phyloP scores from a whole-genome alignment of 345 rosid genomes.

The Zanthoxylum bungeanum region DNA sequence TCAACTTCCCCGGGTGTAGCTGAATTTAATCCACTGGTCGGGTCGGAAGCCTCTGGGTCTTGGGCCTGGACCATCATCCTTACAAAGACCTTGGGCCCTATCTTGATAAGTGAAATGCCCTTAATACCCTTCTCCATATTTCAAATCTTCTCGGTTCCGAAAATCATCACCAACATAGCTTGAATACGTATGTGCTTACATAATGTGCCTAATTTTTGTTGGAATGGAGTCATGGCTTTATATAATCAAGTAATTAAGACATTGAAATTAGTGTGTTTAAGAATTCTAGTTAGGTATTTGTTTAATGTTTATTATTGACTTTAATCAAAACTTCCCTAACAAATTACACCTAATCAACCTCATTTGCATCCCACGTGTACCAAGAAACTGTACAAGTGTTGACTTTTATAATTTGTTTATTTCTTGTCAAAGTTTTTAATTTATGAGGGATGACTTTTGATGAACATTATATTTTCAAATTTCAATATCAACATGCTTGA shows the following conservation, averaged over 20 bases:
- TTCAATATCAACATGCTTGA: background rate
- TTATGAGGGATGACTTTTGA: constrained; percentile 8
- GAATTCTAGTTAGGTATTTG: constrained; percentile 21
- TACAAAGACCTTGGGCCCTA: too few species aligned
- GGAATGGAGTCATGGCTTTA: constrained; percentile 24
- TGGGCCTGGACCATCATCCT: too few species aligned
- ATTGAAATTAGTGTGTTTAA: constrained; percentile 11
- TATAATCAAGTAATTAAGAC: constrained; percentile 19
- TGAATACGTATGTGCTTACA: constrained; percentile 17
- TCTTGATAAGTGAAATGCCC: too few species aligned
- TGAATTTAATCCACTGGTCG: too few species aligned
- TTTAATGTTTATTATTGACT: constrained; percentile 23
- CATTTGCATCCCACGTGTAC: constrained; percentile 31
- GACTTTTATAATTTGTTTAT: constrained; percentile 9
- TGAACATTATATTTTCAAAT: constrained; percentile 1
- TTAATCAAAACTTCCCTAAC: constrained; percentile 15
- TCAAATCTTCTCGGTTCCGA: too few species aligned
- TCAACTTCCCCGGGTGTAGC: too few species aligned
- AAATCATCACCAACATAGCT: too few species aligned
- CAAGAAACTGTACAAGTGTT: constrained; percentile 20
- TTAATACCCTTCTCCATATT: too few species aligned
- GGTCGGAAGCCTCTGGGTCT: too few species aligned
- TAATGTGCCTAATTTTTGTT: constrained; percentile 1
- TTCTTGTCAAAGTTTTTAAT: constrained; percentile 15
- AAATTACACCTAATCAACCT: constrained; percentile 16